Evolutionary conservation across 1,284 basidiomycete species (phyloP), one percentile per base, ranked within the genome.

Genomic region (Xerocomus amazonicus): DNA sequence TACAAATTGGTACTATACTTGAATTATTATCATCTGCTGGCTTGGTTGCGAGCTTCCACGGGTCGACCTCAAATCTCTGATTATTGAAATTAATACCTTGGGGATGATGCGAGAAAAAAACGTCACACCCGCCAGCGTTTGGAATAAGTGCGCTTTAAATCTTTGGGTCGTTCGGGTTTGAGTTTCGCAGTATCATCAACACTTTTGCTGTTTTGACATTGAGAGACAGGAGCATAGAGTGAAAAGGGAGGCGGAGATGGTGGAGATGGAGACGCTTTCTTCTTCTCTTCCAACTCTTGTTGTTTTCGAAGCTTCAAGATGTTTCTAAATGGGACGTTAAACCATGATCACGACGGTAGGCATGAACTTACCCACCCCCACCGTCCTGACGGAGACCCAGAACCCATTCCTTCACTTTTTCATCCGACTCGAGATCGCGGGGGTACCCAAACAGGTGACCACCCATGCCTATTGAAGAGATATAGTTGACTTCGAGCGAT

Each of bases 321-420:
- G 48, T 80, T 79, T 29, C 76, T 79, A 47, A 17, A 36, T 12
- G n/a, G 6, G 42, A 31, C 17, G 55, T 61, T 46, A 51, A 53
- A 48, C n/a, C 26, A 28, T 26, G 46, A 35, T 16, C 9, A 33
- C 35, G 42, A 31, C 39, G 17, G 19, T 51, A 45, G 47, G 45
- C 35, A 9, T 19, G 9, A 54, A 68, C 74, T 62, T 60, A 80
- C 80, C 79, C 81, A 56, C 70, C 77, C 45, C 80, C 79, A 26
- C 80, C 81, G 39, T 72, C 71, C 47, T 74, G 59, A 47, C 70
- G 72, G 45, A 84, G 62, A 10, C 77, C 81, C 10, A 72, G 57
- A 14, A 72, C 62, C 82, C 83, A 85, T 43, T 65, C 63, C 13
- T 57, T 57, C 7, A 84, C 58, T 23, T 70, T 69, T 4, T 55